A percentile compares a stretch with the other conserved stretches of the same genome.
Evolutionary conservation across 2,329 filamentous ascomycete species (phyloP).

Genomic region (Arthrobotrys megalospora): DNA sequence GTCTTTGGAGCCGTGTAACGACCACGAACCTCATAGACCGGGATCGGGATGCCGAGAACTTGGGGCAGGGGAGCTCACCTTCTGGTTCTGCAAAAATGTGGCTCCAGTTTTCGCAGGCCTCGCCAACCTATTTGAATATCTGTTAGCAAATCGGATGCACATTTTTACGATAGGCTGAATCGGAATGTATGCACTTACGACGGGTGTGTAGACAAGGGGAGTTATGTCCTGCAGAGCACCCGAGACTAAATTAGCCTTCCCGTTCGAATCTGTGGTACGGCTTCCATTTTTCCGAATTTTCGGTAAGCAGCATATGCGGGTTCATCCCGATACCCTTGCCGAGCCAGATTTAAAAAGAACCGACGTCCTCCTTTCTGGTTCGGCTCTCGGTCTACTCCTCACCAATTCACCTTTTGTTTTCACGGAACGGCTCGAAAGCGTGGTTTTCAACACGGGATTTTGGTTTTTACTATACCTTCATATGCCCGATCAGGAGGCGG

Average conservation of each 20-base stretch:
- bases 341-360: constrained; percentile 57
- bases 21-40: constrained; percentile 24
- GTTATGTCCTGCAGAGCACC: constrained; percentile 76
- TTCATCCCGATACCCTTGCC: constrained; percentile 60
- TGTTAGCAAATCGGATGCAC: constrained; percentile 44
- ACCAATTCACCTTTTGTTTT: constrained; percentile 28
- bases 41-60: constrained; percentile 58
- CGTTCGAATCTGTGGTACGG: constrained; percentile 45
- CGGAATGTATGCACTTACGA: constrained; percentile 68
- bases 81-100: constrained; percentile 95
- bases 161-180: constrained; percentile 57
- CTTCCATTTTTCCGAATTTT: constrained; percentile 56
- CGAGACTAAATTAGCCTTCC: constrained; percentile 60
- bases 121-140: constrained; percentile 74
- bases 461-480: constrained; percentile 69
- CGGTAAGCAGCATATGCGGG: constrained; percentile 58
- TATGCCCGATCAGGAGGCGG: constrained; percentile 82
- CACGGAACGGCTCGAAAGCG: constrained; percentile 22
- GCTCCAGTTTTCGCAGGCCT: constrained; percentile 96
- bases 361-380: constrained; percentile 36
- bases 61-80: constrained; percentile 69
- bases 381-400: constrained; percentile 36
- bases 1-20: constrained; percentile 35
- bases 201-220: constrained; percentile 88
- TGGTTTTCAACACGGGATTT: constrained; percentile 14